Conservation (phyloP, 805 yeast genomes). For the Kuraishia hungarica region DNA sequence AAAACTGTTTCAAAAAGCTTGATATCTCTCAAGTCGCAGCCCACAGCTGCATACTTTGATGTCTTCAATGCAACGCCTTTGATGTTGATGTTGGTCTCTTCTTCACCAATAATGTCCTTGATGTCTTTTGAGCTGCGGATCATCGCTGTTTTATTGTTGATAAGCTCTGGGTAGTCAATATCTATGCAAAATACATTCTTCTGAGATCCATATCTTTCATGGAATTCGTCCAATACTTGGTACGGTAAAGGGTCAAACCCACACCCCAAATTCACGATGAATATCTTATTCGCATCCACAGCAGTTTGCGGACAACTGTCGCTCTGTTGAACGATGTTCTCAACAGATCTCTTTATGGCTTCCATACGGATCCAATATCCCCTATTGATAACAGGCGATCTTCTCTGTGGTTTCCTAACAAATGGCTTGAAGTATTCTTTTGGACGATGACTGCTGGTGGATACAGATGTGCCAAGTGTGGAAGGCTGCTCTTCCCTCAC, state of each 20-base stretch:
- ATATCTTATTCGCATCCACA: conserved; percentile 11
- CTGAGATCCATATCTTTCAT: conserved; percentile 11
- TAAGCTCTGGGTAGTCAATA: conserved; percentile 68
- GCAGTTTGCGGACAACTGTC: conserved; percentile 7
- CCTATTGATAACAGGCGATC: conserved; percentile 75
- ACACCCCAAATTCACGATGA: conserved; percentile 67
- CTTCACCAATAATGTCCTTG: conserved; percentile 31
- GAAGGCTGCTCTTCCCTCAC: conserved; percentile 6
- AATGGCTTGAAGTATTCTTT: conserved; percentile 55
- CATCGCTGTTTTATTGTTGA: conserved; percentile 44
- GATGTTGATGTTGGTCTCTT: conserved; percentile 1
- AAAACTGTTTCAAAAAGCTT: conserved; percentile 27
- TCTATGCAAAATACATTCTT: conserved; percentile 44
- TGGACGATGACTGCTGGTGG: conserved; percentile 10
- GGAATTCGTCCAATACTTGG: conserved; percentile 30
- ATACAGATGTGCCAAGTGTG: not conserved
- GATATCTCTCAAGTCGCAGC: conserved; percentile 56
- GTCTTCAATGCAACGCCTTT: conserved; percentile 26
- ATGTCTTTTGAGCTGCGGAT: conserved; percentile 42
- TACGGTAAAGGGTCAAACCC: conserved; percentile 65
- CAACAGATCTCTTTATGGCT: conserved; percentile 47
- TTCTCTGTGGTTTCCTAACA: conserved; percentile 54
- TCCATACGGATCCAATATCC: conserved; percentile 81
- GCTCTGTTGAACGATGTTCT: conserved; percentile 27
- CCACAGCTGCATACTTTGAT: conserved; percentile 43